Base-by-base conservation (phyloP, 768 basidiomycete species). In the Heimioporus sp. region DNA sequence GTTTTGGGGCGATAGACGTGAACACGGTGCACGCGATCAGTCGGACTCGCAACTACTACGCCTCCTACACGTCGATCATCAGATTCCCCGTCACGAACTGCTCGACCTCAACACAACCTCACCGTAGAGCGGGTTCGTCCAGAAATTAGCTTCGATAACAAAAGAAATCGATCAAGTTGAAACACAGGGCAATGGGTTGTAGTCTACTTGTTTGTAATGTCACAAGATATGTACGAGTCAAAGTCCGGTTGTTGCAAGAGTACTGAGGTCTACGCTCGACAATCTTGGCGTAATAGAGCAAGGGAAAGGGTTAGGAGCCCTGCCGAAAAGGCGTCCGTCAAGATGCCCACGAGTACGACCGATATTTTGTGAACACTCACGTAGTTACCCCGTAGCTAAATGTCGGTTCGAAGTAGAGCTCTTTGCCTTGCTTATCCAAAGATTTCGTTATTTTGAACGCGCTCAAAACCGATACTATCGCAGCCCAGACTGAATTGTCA, bases 401-500 rank as follows among this genome's bases (percentile, higher is more conserved):
- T 9, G 37, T 38, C n/a, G 37, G 37, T 38, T 38, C 37, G n/a
- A 38, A 17, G 37, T 38, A n/a, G 16, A 38, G 10, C 37, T 61
- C 64, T 35, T 56, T 52, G 13, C 72, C 72, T 57, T 53, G 15
- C 71, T 21, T 58, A 17, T 58, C 65, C 9, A 53, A 37, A 11
- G 61, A 54, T 44, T 58, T 62, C 20, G 58, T 39, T n/a, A 74
- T 68, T 9, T 55, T 54, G 50, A 67, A 55, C 9, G 54, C 53
- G 66, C 9, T 53, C 37, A 16, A 49, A 31, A 69, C 53, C 10
- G 53, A 61, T 11, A 58, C 67, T 61, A 38, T 38, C 9, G n/a
- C 37, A 38, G n/a, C 37, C 69, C 66, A 75, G n/a, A 72, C 24
- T 3, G 61, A 62, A 28, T 43, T 50, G n/a, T 68, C 64, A 1